Evolutionary conservation across 768 basidiomycete species (phyloP).

Genomic region (Tulasnella sp.): DNA sequence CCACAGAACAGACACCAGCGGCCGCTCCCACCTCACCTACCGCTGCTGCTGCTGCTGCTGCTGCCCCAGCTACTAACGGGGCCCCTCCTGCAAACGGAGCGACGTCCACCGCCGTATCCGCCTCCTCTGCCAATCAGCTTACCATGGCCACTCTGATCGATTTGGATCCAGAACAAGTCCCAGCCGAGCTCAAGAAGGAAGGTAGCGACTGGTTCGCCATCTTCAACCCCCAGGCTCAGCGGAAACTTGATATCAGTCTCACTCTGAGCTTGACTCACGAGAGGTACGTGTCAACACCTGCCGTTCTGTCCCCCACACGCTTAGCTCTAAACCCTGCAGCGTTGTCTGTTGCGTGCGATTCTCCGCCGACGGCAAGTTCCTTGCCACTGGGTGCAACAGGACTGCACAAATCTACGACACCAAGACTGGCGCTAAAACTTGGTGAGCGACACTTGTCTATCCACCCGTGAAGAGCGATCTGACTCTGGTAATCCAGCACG

Average conservation of each 20-base stretch:
- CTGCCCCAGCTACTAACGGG: background rate
- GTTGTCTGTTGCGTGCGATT: constrained; percentile 88
- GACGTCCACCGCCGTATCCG: background rate
- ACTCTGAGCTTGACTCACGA: constrained; percentile 35
- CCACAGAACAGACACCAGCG: background rate
- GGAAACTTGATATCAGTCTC: constrained; percentile 30
- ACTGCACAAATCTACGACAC: constrained; percentile 94
- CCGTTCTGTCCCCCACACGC: background rate
- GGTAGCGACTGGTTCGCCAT: constrained; percentile 35
- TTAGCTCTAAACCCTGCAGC: constrained; percentile 25
- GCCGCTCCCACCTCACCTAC: background rate
- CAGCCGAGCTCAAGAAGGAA: constrained; percentile 25
- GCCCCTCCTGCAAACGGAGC: background rate
- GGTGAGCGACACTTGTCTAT: constrained; percentile 37
- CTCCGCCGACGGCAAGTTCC: constrained; percentile 83
- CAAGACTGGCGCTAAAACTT: constrained; percentile 72
- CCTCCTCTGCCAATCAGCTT: constrained; percentile 1
- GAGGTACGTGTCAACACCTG: constrained; percentile 22
- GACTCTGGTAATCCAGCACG: constrained; percentile 1
- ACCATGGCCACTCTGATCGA: constrained; percentile 15
- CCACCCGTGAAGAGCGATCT: constrained; percentile 5
- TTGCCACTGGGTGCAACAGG: constrained; percentile 94
- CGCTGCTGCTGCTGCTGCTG: background rate
- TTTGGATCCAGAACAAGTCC: constrained; percentile 16
- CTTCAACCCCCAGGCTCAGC: constrained; percentile 32